Conservation (phyloP, 345 rosid genomes). For the Theobroma cacao region DNA sequence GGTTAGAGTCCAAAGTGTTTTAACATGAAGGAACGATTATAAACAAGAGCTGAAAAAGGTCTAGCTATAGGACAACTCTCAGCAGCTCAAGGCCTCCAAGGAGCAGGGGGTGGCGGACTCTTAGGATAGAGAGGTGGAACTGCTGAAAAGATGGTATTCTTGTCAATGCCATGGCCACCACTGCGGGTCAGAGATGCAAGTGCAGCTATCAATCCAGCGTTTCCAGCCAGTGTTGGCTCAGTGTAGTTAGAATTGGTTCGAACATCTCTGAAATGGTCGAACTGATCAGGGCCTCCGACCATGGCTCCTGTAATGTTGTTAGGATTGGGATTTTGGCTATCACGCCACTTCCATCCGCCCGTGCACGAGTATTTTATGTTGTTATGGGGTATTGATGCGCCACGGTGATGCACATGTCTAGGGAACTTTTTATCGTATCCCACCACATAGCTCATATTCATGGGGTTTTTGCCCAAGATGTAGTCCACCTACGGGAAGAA, state of each 20-base stretch:
- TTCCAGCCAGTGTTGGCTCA: constrained; percentile 81
- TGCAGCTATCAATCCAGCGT: constrained; percentile 81
- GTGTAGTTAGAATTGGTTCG: constrained; percentile 53
- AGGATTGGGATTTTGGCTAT: constrained; percentile 55
- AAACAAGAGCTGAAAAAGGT: too few relatives aligned
- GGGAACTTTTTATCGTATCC: constrained; percentile 76
- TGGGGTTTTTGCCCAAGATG: constrained; percentile 81
- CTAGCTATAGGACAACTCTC: too few relatives aligned
- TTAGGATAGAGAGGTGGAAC: constrained; percentile 79
- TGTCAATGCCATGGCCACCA: constrained; percentile 50
- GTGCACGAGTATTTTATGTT: constrained; percentile 59
- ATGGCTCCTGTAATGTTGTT: constrained; percentile 80
- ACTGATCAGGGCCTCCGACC: constrained; percentile 80
- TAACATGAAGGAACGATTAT: too few relatives aligned
- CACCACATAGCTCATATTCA: constrained; percentile 82
- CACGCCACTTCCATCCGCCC: constrained; percentile 66
- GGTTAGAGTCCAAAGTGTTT: too few relatives aligned
- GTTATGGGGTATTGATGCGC: constrained; percentile 67
- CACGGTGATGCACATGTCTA: constrained; percentile 74
- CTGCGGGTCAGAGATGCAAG: constrained; percentile 63
- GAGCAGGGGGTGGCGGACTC: constrained; percentile 73
- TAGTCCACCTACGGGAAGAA: constrained; percentile 48
- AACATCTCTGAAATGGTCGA: constrained; percentile 63
- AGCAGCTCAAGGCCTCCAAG: constrained; percentile 56
- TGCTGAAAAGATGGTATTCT: constrained; percentile 60